Evolutionary conservation across 805 yeast species (phyloP).

Genomic region (Jamesozyma jinghongensis): DNA sequence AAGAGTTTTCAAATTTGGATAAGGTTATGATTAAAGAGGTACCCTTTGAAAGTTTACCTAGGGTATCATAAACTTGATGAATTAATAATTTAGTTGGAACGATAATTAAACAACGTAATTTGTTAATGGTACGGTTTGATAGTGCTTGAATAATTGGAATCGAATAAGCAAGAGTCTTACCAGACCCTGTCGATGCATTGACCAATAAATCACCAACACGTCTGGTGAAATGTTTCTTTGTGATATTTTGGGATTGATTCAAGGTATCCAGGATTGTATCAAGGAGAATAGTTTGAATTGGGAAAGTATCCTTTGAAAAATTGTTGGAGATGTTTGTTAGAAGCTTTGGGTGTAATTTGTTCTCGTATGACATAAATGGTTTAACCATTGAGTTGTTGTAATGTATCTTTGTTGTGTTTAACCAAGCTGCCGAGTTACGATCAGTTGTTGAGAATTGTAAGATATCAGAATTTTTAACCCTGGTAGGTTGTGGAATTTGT

Average conservation of each 20-base stretch:
- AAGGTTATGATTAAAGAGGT: constrained; percentile 46
- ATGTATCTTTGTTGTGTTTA: constrained; percentile 20
- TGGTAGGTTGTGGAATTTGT: constrained; percentile 79
- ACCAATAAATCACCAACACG: constrained; percentile 71
- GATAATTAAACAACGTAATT: constrained; percentile 63
- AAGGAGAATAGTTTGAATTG: constrained; percentile 27
- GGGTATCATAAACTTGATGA: constrained; percentile 65
- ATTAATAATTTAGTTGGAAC: constrained; percentile 89
- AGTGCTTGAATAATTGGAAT: constrained; percentile 74
- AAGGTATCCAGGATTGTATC: constrained; percentile 22
- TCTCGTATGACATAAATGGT: constrained; percentile 14
- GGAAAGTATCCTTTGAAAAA: constrained; percentile 25
- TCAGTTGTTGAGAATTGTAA: constrained; percentile 18
- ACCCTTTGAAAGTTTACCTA: constrained; percentile 54
- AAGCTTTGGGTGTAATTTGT: constrained; percentile 22
- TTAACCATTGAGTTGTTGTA: constrained; percentile 24
- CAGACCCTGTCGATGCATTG: constrained; percentile 93
- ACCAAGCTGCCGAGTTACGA: constrained; percentile 32
- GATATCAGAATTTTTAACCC: constrained; percentile 20
- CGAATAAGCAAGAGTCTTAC: constrained; percentile 84
- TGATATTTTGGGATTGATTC: constrained; percentile 16
- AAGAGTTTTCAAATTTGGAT: constrained; percentile 48
- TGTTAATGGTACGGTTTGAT: constrained; percentile 54
- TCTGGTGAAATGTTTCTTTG: constrained; percentile 38
- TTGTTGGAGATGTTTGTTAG: constrained; percentile 25